Conservation (phyloP, 306 rosid species). For the Astragalus membranaceus region DNA sequence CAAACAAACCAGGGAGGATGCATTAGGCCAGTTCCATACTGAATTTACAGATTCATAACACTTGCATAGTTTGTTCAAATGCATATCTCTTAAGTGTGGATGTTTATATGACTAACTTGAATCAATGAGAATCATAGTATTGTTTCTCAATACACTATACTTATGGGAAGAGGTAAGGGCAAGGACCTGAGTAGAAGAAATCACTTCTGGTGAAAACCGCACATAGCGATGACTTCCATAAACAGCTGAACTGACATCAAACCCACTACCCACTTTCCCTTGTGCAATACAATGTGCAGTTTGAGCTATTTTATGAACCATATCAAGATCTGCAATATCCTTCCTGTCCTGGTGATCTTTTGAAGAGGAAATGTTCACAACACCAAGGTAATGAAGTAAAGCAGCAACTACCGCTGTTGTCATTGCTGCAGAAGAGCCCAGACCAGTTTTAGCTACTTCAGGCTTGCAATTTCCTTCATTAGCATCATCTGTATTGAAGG, state of each 20-base stretch:
- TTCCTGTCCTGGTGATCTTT: conserved; percentile 36
- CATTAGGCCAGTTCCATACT: conserved; percentile 3
- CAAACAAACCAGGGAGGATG: conserved; percentile 17
- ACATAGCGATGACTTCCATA: conserved; percentile 98
- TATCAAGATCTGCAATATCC: conserved; percentile 50
- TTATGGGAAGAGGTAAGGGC: not conserved
- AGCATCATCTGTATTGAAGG: conserved; percentile 68
- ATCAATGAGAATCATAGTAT: not conserved
- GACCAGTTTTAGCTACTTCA: conserved; percentile 98
- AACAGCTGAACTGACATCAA: conserved; percentile 97
- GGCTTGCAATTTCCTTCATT: conserved; percentile 60
- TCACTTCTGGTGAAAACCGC: conserved; percentile 94
- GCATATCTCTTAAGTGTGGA: not conserved
- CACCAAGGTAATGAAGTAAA: conserved; percentile 87
- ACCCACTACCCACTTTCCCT: conserved; percentile 98
- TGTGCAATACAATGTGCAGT: conserved; percentile 95
- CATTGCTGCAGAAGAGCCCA: conserved; percentile 99
- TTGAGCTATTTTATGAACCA: conserved; percentile 90
- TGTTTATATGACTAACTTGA: not conserved
- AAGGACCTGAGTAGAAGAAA: conserved; percentile 78
- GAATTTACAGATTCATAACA: not conserved
- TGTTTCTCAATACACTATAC: conserved; percentile 9
- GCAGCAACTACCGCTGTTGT: conserved; percentile 96
- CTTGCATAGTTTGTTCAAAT: not conserved
- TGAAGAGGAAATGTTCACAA: conserved; percentile 48